Percentiles rank a stretch among this genome's conserved stretches.
phyloP scores from a whole-genome alignment of 257 asterid genomes.

The Primulina tabacum region DNA sequence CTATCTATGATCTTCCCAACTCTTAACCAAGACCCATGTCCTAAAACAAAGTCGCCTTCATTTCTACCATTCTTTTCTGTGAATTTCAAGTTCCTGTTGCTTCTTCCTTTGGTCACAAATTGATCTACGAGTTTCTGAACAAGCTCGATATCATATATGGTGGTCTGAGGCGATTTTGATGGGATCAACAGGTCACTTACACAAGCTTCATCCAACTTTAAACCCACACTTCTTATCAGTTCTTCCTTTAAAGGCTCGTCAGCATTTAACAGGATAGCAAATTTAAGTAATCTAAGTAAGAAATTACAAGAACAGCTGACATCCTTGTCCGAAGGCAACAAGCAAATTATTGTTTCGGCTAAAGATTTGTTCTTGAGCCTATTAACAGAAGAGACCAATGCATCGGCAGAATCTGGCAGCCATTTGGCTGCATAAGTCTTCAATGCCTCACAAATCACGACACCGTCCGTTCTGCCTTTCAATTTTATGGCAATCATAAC shows the following conservation, averaged over 20 bases:
- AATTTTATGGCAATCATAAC: conserved; percentile 78
- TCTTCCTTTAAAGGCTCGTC: conserved; percentile 62
- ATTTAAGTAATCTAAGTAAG: conserved; percentile 74
- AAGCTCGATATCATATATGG: conserved; percentile 64
- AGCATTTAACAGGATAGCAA: conserved; percentile 63
- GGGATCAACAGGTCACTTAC: conserved; percentile 68
- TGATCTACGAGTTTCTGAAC: conserved; percentile 55
- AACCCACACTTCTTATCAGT: conserved; percentile 45
- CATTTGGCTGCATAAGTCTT: conserved; percentile 76
- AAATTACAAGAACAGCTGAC: conserved; percentile 62
- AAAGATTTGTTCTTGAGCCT: conserved; percentile 58
- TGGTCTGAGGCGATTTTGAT: conserved; percentile 60
- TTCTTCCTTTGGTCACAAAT: conserved; percentile 45
- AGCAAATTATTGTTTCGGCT: conserved; percentile 80
- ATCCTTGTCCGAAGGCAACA: conserved; percentile 68
- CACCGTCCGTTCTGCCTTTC: conserved; percentile 73
- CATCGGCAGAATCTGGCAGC: conserved; percentile 79
- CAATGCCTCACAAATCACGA: conserved; percentile 70
- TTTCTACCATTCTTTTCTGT: conserved; percentile 33
- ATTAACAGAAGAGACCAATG: conserved; percentile 66
- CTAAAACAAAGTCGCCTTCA: conserved; percentile 51
- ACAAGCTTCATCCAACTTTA: conserved; percentile 79
- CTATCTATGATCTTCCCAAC: conserved; percentile 65
- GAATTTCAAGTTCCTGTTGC: conserved; percentile 31
- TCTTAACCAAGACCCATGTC: conserved; percentile 64